These are phyloP conservation scores for Capsicum rhomboideum DNA, from an alignment of 257 asterid species.

Conservation along the genomic window DNA sequence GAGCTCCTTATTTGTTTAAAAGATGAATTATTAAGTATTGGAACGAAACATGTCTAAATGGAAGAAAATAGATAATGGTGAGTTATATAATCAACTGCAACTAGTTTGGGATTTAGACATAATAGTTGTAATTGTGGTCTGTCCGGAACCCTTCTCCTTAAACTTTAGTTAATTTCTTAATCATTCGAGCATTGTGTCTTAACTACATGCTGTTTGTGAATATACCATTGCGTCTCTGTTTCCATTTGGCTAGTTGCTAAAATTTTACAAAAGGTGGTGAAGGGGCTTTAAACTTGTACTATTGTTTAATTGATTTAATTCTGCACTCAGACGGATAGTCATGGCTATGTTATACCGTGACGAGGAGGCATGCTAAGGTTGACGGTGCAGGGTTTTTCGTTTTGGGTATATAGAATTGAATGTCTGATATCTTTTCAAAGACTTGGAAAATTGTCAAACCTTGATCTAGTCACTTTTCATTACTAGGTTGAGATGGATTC, in stretches of 20 bases:
- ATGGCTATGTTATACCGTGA: not conserved
- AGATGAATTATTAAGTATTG: not conserved
- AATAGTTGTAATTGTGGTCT: not conserved
- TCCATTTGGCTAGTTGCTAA: not conserved
- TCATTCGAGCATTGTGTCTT: not conserved
- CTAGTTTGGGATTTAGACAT: not conserved
- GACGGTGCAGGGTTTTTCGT: not conserved
- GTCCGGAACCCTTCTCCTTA: not conserved
- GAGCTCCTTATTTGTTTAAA: not conserved
- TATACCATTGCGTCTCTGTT: not conserved
- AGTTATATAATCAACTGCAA: not conserved
- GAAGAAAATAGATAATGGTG: not conserved
- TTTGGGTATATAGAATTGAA: not conserved
- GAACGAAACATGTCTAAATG: not conserved
- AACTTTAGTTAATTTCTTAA: not conserved
- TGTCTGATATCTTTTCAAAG: not conserved
- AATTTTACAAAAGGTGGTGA: not conserved
- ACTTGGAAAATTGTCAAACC: not conserved
- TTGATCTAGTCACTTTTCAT: not conserved
- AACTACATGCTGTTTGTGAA: not conserved
- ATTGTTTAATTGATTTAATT: not conserved
- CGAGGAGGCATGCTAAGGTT: not conserved
- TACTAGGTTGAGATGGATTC: not conserved
- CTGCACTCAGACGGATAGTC: not conserved
- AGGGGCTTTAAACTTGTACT: not conserved